Evolutionary conservation across 1,139 yeast genomes (phyloP), one percentile per base, ranked within the genome.

Genomic region (Pichia sp.): DNA sequence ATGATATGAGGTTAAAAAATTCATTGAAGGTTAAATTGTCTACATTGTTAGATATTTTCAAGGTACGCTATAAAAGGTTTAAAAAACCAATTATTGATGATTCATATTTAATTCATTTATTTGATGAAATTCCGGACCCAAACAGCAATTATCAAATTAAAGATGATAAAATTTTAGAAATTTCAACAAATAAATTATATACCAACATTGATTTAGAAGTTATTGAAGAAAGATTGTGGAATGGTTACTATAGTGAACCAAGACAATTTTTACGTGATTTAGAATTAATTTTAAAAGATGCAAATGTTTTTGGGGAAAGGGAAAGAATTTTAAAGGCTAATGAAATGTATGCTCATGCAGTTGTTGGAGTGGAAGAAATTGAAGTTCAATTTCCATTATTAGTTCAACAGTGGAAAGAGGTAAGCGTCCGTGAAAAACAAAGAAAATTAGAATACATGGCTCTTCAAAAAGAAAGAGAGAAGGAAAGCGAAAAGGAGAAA

Each of bases 271-370:
- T 90, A 55, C 78, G 75, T 55, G 98, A 94, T 60, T 75, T 94
- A 41, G 87, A 81, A 59, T 74, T 85, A 78, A 90, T 94, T 39
- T 82, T 87, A 39, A 73, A 74, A 39, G 99, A 94, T 65, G 76
- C 95, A 0, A 71, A 75, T 29, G 78, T 82, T 0, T 66, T 75
- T 7, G 89, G 87, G 1, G 97, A 90, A 53, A 74, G 97, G 40
- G 98, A 92, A 51, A 69, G 96, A 42, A 70, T 82, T 12, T 73
- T 90, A 47, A 89, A 86, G 61, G 96, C 97, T 0, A 86, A 92
- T 50, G 98, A 94, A 64, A 89, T 94, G 97, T 75, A 79, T 59
- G 95, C 97, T 9, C 90, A 92, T 66, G 96, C 96, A 0, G 96
- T 89, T 63, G 95, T 94, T 60, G 95, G 94, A 10, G 76, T 92